Conservation (phyloP, 1,139 yeast species). For the Pneumocystis canis region DNA sequence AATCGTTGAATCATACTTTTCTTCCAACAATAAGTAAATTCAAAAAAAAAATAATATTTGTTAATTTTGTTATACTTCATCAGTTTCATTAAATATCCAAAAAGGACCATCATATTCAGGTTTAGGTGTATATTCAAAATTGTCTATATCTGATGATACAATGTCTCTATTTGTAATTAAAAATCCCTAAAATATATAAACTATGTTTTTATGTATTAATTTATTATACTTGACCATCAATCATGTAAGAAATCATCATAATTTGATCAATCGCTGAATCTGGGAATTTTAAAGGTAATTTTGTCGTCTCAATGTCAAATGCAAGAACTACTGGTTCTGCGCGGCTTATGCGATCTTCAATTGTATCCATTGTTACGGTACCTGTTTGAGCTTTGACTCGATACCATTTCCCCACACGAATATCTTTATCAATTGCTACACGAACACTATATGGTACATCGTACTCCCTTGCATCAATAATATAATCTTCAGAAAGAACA, state of each 20-base stretch:
- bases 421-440: conserved; percentile 72
- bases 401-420: conserved; percentile 95
- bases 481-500: conserved; percentile 46
- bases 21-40: conserved; percentile 8
- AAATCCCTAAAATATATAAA: conserved; percentile 37
- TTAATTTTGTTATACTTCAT: conserved; percentile 33
- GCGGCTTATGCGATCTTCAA: conserved; percentile 68
- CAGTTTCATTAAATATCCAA: conserved; percentile 76
- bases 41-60: not conserved
- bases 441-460: conserved; percentile 96
- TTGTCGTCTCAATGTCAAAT: conserved; percentile 94
- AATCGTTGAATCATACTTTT: conserved; percentile 57
- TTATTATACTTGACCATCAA: conserved; percentile 55
- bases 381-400: conserved; percentile 54
- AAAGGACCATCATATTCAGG: conserved; percentile 90
- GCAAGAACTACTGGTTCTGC: conserved; percentile 97
- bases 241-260: conserved; percentile 99
- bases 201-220: not conserved
- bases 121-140: conserved; percentile 93
- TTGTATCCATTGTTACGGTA: conserved; percentile 42
- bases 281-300: conserved; percentile 91
- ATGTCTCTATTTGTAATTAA: conserved; percentile 88
- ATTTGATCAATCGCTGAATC: conserved; percentile 84
- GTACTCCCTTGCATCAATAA: conserved; percentile 76
- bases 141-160: conserved; percentile 86